A percentile compares a stretch with the other conserved stretches of the same genome.
These are phyloP conservation scores for Epichloe coenophiala DNA, from an alignment of 2,329 filamentous ascomycete species.

Conservation along the genomic window DNA sequence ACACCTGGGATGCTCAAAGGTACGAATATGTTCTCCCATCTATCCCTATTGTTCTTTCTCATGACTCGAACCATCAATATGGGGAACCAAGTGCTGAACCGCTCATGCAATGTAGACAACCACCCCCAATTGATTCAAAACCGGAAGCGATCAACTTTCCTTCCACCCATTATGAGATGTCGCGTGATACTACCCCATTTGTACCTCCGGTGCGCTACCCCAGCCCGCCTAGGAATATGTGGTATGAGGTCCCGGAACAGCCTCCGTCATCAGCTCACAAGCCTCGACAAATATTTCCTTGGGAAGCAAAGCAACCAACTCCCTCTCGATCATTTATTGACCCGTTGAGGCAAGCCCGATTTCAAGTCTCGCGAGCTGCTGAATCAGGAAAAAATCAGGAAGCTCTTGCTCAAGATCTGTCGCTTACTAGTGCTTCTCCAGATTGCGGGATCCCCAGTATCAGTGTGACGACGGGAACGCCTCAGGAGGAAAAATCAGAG, in stretches of 20 bases:
- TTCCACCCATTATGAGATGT: constrained; percentile 69
- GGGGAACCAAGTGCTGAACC: constrained; percentile 2
- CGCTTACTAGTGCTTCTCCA: not conserved
- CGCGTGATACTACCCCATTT: constrained; percentile 59
- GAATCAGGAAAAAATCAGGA: constrained; percentile 4
- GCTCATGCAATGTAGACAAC: constrained; percentile 32
- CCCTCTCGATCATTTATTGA: constrained; percentile 47
- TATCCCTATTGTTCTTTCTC: not conserved
- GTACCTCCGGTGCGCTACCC: constrained; percentile 65
- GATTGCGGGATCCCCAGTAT: not conserved
- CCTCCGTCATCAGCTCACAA: constrained; percentile 40
- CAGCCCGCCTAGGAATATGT: constrained; percentile 76
- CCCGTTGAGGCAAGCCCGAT: constrained; percentile 5
- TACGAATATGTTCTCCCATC: constrained; percentile 15
- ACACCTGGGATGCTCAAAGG: constrained; percentile 42
- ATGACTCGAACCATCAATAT: not conserved
- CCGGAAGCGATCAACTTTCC: constrained; percentile 83
- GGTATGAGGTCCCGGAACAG: constrained; percentile 65
- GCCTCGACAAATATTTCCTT: constrained; percentile 71
- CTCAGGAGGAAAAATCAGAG: not conserved
- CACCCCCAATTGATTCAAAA: constrained; percentile 53
- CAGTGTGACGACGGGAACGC: not conserved
- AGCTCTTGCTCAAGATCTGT: not conserved
- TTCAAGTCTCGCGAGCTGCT: constrained; percentile 13
- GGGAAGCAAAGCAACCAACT: constrained; percentile 59